phyloP scores from a whole-genome alignment of 495 filamentous ascomycete species.

The Amphirosellinia nigrospora region DNA sequence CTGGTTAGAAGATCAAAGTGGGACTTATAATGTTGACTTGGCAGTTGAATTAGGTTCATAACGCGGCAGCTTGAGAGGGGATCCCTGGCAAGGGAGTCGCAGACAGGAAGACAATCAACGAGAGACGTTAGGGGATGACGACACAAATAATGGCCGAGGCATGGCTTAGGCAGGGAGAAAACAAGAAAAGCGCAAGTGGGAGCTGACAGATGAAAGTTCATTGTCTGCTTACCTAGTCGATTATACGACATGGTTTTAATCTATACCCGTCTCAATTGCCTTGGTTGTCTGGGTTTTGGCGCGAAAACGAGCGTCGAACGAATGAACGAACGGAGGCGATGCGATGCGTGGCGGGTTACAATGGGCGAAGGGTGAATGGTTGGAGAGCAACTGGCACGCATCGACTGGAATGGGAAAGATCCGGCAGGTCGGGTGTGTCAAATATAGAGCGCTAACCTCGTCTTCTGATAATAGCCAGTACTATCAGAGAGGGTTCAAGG shows the following conservation, averaged over 20 bases:
- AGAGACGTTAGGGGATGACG: constrained; percentile 22
- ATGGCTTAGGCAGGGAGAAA: constrained; percentile 22
- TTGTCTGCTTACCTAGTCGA: constrained; percentile 67
- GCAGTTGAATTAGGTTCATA: constrained; percentile 16
- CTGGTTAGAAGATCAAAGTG: constrained; percentile 27
- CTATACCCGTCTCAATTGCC: neutral
- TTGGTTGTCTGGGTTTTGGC: constrained; percentile 6
- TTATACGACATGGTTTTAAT: constrained; percentile 68
- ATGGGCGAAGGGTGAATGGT: constrained; percentile 13
- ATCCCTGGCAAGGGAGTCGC: constrained; percentile 27
- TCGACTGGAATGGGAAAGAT: constrained; percentile 18
- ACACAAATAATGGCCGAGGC: neutral
- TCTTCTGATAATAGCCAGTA: constrained; percentile 13
- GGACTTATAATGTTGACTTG: neutral
- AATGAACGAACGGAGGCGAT: constrained; percentile 12
- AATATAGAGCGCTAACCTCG: constrained; percentile 8
- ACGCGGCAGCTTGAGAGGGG: constrained; percentile 25
- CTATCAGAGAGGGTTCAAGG: neutral
- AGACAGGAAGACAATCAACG: constrained; percentile 28
- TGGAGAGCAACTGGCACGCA: constrained; percentile 24
- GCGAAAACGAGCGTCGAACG: neutral
- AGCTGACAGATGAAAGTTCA: constrained; percentile 5
- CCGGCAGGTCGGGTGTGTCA: constrained; percentile 13
- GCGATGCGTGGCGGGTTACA: constrained; percentile 21
- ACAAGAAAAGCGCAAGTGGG: constrained; percentile 5